Conservation (phyloP, 495 filamentous ascomycete genomes). For the Aspergillus panamensis region DNA sequence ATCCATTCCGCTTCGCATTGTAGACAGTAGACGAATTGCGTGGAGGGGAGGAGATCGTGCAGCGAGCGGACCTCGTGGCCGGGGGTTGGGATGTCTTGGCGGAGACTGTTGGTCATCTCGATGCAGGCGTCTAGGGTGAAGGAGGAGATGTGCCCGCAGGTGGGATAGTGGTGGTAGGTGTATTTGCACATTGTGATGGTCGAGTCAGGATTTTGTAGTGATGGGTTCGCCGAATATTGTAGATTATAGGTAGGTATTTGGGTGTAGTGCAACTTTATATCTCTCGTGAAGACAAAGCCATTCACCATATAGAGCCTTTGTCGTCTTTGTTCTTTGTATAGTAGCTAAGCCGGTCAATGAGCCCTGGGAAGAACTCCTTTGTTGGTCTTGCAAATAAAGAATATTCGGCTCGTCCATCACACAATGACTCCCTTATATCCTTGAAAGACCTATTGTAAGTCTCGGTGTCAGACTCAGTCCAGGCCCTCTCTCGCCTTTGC, state of each 20-base stretch:
- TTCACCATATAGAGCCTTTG: background rate
- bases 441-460: no score
- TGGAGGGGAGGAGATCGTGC: conserved; percentile 1
- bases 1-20: conserved; percentile 4
- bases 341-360: background rate
- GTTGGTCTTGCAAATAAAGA: no score
- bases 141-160: conserved; percentile 32
- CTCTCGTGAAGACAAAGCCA: background rate
- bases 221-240: background rate
- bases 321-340: background rate
- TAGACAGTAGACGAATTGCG: background rate
- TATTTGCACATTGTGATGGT: conserved; percentile 27
- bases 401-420: no score
- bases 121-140: conserved; percentile 28
- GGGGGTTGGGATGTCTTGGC: background rate
- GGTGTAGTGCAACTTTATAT: background rate
- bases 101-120: conserved; percentile 22
- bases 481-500: no score
- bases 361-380: no score
- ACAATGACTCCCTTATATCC: no score
- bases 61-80: background rate
- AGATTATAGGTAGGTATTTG: background rate
- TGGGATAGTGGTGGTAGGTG: conserved; percentile 28
- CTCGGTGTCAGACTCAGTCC: no score
- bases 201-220: background rate